Conservation (phyloP, 169 alveolate genomes). For the Perkinsus marinus region DNA sequence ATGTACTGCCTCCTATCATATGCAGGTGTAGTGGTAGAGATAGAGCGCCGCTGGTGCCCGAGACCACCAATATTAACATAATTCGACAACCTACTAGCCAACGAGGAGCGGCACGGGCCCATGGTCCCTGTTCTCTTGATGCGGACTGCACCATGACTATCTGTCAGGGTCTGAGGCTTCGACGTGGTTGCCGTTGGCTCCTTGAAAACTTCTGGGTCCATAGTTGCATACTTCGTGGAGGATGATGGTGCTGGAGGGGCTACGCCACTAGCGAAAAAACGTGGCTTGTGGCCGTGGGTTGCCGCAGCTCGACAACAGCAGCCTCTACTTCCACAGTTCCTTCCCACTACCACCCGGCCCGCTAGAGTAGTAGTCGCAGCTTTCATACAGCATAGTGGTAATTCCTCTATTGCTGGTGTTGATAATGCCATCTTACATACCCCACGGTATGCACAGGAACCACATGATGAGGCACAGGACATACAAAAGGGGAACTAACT, state of each 20-base stretch:
- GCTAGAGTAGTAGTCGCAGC: neutral
- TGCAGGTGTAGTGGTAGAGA: constrained; percentile 14
- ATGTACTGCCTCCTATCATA: neutral
- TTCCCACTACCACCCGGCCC: neutral
- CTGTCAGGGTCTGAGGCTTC: neutral
- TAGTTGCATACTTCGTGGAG: neutral
- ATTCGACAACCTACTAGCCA: neutral
- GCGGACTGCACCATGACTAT: neutral
- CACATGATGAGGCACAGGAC: neutral
- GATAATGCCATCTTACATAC: neutral
- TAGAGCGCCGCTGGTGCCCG: neutral
- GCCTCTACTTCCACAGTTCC: neutral
- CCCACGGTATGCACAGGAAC: neutral
- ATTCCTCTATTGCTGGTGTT: neutral
- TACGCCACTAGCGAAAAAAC: neutral
- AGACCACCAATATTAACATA: neutral
- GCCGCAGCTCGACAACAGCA: neutral
- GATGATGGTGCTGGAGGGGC: neutral
- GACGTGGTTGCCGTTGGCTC: neutral
- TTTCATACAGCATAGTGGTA: neutral
- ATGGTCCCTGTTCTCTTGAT: neutral
- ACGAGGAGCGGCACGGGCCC: neutral
- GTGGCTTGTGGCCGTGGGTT: neutral
- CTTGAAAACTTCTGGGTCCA: neutral
- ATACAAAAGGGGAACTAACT: neutral